Percentiles rank a stretch among this genome's conserved stretches.
phyloP scores from a whole-genome alignment of 192 early-diverging fungal genomes.

The Backusella macrospora region DNA sequence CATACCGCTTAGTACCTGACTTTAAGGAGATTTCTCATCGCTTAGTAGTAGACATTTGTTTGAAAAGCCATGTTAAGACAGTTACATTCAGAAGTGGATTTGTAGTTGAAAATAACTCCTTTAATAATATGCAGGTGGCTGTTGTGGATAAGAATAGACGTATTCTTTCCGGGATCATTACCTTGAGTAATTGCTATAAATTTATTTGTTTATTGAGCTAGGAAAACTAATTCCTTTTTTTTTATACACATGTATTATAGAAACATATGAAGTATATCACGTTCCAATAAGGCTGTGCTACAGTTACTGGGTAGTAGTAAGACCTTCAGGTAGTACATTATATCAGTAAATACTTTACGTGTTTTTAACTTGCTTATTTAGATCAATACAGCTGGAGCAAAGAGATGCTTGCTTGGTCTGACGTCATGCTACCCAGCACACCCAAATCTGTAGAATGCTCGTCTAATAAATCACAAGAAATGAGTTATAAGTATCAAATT shows the following conservation, averaged over 20 bases:
- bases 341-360: neutral
- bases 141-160: conserved; percentile 44
- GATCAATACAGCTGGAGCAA: conserved; percentile 68
- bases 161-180: conserved; percentile 35
- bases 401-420: conserved; percentile 70
- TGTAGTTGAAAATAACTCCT: conserved; percentile 67
- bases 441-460: conserved; percentile 44
- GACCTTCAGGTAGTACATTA: conserved; percentile 52
- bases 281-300: conserved; percentile 77
- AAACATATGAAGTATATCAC: conserved; percentile 62
- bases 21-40: conserved; percentile 66
- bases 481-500: conserved; percentile 56
- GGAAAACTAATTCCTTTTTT: neutral
- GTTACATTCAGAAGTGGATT: conserved; percentile 78
- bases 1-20: conserved; percentile 68
- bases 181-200: neutral
- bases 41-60: conserved; percentile 73
- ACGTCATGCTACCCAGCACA: conserved; percentile 41
- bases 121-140: conserved; percentile 60
- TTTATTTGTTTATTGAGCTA: neutral
- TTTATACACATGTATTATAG: neutral
- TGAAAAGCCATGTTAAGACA: conserved; percentile 75
- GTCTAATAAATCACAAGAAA: conserved; percentile 1
- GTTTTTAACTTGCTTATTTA: neutral
- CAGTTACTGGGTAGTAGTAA: conserved; percentile 64